Evolutionary conservation across 176 grass and related monocot genomes (phyloP).

Genomic region (Eleusine coracana): DNA sequence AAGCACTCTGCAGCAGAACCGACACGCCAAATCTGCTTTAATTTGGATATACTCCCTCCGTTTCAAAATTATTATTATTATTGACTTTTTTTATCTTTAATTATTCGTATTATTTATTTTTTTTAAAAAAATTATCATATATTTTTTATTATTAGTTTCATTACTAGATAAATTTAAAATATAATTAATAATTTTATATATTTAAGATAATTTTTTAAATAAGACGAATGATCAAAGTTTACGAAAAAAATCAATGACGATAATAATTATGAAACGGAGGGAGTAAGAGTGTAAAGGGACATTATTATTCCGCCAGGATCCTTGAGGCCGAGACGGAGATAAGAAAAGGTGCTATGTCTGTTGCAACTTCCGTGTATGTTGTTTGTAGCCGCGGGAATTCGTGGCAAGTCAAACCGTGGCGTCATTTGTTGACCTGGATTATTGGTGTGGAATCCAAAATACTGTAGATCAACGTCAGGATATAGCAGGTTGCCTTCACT

Average conservation of each 20-base stretch:
- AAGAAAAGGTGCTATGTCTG: not conserved
- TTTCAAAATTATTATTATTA: too few relatives aligned
- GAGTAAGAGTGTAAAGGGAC: not conserved
- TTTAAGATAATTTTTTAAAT: too few relatives aligned
- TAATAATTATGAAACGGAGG: too few relatives aligned
- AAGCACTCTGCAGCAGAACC: not conserved
- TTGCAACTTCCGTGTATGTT: not conserved
- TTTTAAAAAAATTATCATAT: too few relatives aligned
- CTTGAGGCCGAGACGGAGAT: not conserved
- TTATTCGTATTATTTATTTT: too few relatives aligned
- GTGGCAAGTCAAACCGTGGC: not conserved
- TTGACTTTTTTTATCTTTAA: too few relatives aligned
- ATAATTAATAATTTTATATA: too few relatives aligned
- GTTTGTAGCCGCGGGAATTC: not conserved
- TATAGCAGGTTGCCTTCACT: not conserved
- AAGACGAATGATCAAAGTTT: too few relatives aligned
- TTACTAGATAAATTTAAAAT: too few relatives aligned
- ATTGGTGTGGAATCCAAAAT: not conserved
- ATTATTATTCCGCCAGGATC: not conserved
- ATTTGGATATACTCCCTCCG: not conserved
- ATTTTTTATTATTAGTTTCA: too few relatives aligned
- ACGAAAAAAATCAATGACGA: too few relatives aligned
- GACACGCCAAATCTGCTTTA: not conserved
- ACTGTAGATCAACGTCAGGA: not conserved
- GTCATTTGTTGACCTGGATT: slow-evolving; percentile 25